phyloP scores from a whole-genome alignment of 768 basidiomycete genomes.

The Auricularia auricula-judae region DNA sequence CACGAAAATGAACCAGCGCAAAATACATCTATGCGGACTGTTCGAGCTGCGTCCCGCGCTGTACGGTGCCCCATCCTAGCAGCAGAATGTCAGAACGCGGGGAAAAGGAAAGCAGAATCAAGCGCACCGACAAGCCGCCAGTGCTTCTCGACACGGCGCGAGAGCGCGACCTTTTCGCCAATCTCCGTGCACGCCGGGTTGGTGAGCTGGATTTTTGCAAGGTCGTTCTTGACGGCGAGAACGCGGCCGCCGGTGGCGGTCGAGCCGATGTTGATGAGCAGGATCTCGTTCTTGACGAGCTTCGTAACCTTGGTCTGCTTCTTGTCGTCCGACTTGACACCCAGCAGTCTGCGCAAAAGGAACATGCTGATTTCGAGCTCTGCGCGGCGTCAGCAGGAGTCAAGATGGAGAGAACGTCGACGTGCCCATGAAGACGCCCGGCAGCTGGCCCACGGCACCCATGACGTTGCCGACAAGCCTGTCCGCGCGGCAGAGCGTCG shows the following conservation, averaged over 20 bases:
- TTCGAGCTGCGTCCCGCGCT: background rate
- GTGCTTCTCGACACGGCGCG: conserved; percentile 92
- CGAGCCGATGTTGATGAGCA: conserved; percentile 96
- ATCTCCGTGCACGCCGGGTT: conserved; percentile 94
- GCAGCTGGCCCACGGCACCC: conserved; percentile 88
- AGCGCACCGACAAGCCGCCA: conserved; percentile 90
- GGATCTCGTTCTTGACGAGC: conserved; percentile 79
- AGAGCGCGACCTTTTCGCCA: conserved; percentile 94
- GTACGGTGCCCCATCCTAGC: background rate
- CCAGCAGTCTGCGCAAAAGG: conserved; percentile 89
- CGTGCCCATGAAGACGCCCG: conserved; percentile 81
- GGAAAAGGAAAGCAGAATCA: background rate
- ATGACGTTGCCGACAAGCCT: conserved; percentile 93
- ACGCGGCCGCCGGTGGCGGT: conserved; percentile 96
- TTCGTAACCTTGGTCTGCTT: conserved; percentile 91
- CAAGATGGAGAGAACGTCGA: background rate
- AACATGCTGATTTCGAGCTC: conserved; percentile 91
- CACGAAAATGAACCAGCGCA: background rate
- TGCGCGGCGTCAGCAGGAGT: conserved; percentile 16
- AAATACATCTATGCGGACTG: background rate
- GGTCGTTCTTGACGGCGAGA: conserved; percentile 84
- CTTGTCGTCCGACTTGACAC: conserved; percentile 97
- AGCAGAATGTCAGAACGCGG: background rate
- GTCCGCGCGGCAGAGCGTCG: conserved; percentile 94
- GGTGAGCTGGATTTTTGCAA: conserved; percentile 89